Evolutionary conservation across 1,284 basidiomycete species (phyloP).

Genomic region (Apiotrichum sp.): DNA sequence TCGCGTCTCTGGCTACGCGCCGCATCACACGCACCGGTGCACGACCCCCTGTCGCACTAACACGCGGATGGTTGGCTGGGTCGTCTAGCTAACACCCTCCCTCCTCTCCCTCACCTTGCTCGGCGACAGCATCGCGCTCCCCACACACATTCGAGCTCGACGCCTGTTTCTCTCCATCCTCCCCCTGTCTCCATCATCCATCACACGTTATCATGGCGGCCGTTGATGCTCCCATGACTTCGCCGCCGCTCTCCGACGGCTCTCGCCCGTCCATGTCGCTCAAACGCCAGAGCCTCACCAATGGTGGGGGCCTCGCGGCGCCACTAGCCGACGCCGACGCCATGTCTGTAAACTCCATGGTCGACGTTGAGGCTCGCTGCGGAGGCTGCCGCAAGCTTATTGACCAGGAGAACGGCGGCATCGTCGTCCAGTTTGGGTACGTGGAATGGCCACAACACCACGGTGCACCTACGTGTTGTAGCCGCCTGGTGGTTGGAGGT

Average conservation of each 20-base stretch:
- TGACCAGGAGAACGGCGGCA: conserved; percentile 73
- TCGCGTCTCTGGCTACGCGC: neutral
- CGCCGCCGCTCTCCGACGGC: neutral
- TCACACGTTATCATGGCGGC: conserved; percentile 5
- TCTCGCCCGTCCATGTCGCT: neutral
- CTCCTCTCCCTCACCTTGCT: neutral
- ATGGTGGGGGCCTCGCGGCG: neutral
- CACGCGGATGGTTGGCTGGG: neutral
- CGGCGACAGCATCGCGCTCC: neutral
- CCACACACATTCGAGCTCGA: neutral
- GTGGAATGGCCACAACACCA: conserved; percentile 23
- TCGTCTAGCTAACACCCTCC: neutral
- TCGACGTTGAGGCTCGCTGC: conserved; percentile 51
- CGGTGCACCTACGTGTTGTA: neutral
- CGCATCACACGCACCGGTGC: neutral
- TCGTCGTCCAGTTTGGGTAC: conserved; percentile 87
- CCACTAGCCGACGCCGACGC: conserved; percentile 1
- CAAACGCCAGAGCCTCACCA: neutral
- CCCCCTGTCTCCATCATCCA: too few species aligned
- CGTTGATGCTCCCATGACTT: conserved; percentile 1
- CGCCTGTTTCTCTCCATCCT: too few species aligned
- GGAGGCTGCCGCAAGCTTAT: conserved; percentile 79
- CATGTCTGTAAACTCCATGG: conserved; percentile 16
- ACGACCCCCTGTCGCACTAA: neutral
- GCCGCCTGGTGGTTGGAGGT: neutral